Percentiles rank a stretch among this genome's conserved stretches.
These are phyloP conservation scores for Fusarium globosum DNA, from an alignment of 2,329 filamentous ascomycete species.

Conservation along the genomic window DNA sequence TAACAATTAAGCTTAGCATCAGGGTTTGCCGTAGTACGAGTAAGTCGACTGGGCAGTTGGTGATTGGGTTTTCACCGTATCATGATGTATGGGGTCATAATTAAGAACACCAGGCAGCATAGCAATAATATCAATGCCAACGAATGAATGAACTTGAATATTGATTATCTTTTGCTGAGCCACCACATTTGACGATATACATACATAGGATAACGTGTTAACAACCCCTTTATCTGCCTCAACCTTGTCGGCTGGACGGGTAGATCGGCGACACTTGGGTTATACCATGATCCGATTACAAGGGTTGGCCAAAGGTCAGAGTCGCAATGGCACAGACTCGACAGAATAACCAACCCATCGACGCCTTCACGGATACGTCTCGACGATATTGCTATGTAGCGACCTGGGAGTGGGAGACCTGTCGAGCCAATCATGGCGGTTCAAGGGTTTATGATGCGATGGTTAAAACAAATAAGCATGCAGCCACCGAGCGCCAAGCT, in stretches of 20 bases:
- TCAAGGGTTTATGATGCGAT: conserved; percentile 24
- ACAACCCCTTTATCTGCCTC: background rate
- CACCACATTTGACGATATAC: background rate
- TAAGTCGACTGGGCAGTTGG: background rate
- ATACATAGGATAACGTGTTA: background rate
- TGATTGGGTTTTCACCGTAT: background rate
- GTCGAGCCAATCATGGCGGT: conserved; percentile 14
- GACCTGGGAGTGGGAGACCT: background rate
- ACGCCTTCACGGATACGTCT: background rate
- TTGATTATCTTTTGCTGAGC: background rate
- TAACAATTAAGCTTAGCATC: conserved; percentile 21
- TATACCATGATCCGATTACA: background rate
- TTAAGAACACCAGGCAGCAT: background rate
- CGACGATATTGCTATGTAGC: background rate
- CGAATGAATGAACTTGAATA: background rate
- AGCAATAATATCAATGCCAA: background rate
- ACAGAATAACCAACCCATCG: background rate
- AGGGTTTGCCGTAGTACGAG: conserved; percentile 9
- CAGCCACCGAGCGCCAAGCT: conserved; percentile 46
- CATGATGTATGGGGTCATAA: background rate
- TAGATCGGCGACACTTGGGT: conserved; percentile 25
- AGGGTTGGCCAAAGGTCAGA: conserved; percentile 1
- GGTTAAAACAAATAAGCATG: conserved; percentile 41
- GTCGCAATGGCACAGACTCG: background rate
- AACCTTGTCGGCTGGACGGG: conserved; percentile 9